Percentiles rank a stretch among this genome's conserved stretches.
phyloP scores from a whole-genome alignment of 257 asterid genomes.

The Solanum bukasovii region DNA sequence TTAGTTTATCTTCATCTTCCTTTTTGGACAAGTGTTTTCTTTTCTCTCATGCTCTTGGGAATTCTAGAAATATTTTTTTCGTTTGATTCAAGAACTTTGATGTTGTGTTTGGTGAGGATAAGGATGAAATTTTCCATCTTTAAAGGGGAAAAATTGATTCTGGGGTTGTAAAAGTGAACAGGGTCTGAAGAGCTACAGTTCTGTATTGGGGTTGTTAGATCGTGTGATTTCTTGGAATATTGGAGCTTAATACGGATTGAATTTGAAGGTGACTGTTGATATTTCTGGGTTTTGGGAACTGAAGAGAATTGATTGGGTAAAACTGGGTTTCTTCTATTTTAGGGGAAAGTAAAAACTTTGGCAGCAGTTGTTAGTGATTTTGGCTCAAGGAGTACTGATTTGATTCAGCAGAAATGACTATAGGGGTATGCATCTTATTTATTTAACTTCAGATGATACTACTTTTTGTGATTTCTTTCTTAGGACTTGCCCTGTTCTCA shows the following conservation, averaged over 20 bases:
- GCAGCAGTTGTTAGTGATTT: neutral
- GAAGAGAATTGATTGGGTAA: neutral
- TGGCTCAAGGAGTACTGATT: slow-evolving; percentile 11
- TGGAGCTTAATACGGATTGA: neutral
- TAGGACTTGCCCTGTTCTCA: neutral
- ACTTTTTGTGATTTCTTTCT: neutral
- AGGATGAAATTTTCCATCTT: neutral
- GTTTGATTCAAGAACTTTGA: neutral
- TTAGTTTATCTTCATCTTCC: neutral
- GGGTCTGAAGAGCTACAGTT: neutral
- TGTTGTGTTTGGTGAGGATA: neutral
- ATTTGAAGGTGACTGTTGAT: neutral
- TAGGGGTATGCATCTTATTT: slow-evolving; percentile 25
- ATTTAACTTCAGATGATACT: neutral
- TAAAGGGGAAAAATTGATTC: neutral
- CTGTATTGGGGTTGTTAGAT: neutral
- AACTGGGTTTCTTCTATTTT: neutral
- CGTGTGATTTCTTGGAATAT: neutral
- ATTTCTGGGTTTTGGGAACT: neutral
- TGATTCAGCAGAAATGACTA: slow-evolving; percentile 31
- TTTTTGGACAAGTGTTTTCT: neutral
- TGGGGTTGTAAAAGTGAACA: neutral
- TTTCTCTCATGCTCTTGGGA: neutral
- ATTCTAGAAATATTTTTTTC: neutral
- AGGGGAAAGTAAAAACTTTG: neutral